Evolutionary conservation across 2,329 filamentous ascomycete genomes (phyloP).

Genomic region (Alternaria alternata): DNA sequence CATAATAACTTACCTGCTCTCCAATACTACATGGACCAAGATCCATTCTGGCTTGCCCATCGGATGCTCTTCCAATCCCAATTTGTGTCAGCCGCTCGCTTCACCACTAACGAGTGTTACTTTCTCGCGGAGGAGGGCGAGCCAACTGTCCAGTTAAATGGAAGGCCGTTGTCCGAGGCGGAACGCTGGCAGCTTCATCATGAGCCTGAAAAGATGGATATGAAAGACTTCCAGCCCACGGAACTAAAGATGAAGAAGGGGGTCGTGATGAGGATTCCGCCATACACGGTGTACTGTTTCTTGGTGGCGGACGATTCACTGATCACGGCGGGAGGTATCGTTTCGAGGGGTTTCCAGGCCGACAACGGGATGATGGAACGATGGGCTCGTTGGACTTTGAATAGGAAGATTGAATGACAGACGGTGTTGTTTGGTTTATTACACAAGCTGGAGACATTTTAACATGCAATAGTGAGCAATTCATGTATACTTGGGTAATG

Average conservation of each 20-base stretch:
- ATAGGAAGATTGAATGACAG: background rate
- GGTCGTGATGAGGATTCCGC: background rate
- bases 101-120: background rate
- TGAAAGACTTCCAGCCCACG: background rate
- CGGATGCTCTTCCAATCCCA: constrained; percentile 1
- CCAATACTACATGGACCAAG: background rate
- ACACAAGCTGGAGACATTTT: too few relatives aligned
- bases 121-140: constrained; percentile 4
- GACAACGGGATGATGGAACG: background rate
- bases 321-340: background rate
- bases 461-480: too few relatives aligned
- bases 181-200: background rate
- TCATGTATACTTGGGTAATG: background rate
- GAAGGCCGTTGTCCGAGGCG: background rate
- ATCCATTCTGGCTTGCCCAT: background rate
- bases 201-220: background rate
- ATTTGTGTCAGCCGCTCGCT: background rate
- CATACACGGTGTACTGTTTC: constrained; percentile 2
- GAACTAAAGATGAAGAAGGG: background rate
- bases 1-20: background rate
- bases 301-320: background rate
- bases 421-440: background rate
- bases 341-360: background rate
- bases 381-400: background rate
- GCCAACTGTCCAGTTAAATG: constrained; percentile 1